Evolutionary conservation across 371 early-diverging fungal species (phyloP).

Genomic region (Apophysomyces variabilis): DNA sequence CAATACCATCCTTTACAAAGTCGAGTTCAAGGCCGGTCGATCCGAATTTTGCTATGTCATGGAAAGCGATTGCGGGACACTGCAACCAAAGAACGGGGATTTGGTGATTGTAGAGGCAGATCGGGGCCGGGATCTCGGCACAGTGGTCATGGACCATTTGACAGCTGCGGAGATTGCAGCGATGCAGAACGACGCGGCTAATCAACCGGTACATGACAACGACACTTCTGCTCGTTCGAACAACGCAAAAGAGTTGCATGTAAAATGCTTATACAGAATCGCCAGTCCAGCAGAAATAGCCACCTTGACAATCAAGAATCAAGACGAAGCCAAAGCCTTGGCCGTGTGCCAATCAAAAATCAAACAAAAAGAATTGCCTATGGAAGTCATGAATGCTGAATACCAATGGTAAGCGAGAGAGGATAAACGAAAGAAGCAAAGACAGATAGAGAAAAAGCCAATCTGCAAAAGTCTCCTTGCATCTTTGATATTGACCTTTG

Average conservation of each 20-base stretch:
- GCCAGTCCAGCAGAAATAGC: constrained; percentile 6
- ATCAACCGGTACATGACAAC: constrained; percentile 9
- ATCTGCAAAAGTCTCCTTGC: too few relatives aligned
- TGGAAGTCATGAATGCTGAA: constrained; percentile 97
- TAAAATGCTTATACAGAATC: constrained; percentile 8
- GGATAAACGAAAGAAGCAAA: background rate
- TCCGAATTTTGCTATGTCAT: constrained; percentile 73
- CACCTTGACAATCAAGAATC: constrained; percentile 1
- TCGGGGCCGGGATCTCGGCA: constrained; percentile 89
- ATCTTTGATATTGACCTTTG: too few relatives aligned
- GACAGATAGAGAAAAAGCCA: too few relatives aligned
- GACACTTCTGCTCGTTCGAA: constrained; percentile 1
- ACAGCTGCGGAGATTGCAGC: constrained; percentile 6
- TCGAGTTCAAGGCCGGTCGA: constrained; percentile 85
- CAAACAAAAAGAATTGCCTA: constrained; percentile 83
- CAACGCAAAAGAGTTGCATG: background rate
- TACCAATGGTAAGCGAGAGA: constrained; percentile 83
- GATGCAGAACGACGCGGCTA: constrained; percentile 11
- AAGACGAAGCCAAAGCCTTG: constrained; percentile 92
- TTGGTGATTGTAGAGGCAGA: constrained; percentile 92
- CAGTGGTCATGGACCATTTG: constrained; percentile 69
- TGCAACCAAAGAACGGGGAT: constrained; percentile 63
- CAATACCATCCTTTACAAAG: constrained; percentile 66
- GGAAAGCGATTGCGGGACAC: constrained; percentile 32
- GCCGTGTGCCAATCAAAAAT: constrained; percentile 86